Evolutionary conservation across 768 basidiomycete species (phyloP).

Genomic region (Sporobolomyces phaffii): DNA sequence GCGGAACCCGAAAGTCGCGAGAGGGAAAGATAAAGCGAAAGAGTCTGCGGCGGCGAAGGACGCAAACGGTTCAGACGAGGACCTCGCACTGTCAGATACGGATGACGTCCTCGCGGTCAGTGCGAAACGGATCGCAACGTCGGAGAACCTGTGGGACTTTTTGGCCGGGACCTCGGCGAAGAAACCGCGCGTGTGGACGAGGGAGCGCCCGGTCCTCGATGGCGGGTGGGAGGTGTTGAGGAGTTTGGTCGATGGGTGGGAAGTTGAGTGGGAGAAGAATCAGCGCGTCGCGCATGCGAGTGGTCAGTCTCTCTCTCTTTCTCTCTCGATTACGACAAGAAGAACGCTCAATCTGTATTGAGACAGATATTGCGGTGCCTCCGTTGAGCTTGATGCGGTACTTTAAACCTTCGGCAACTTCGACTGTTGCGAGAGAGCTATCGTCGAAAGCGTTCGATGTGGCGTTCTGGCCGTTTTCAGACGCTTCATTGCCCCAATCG

Average conservation of each 20-base stretch:
- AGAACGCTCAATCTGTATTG: background rate
- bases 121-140: constrained; percentile 2
- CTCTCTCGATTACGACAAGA: fast-evolving
- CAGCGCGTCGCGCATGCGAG: fast-evolving
- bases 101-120: constrained; percentile 11
- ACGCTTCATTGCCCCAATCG: background rate
- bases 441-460: constrained; percentile 27
- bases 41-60: background rate
- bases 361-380: background rate
- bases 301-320: background rate
- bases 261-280: constrained; percentile 15
- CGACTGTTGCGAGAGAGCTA: background rate
- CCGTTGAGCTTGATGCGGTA: constrained; percentile 24
- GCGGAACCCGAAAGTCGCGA: background rate
- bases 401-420: constrained; percentile 22
- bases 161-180: constrained; percentile 16
- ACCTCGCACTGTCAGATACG: background rate
- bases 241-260: constrained; percentile 16
- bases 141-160: constrained; percentile 29
- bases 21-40: background rate
- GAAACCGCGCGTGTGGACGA: background rate
- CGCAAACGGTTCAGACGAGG: constrained; percentile 4
- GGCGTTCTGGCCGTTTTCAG: constrained; percentile 28
- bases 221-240: constrained; percentile 15
- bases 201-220: constrained; percentile 4